Conservation (phyloP, 2,329 filamentous ascomycete species). For the Cladosporium colombiae region DNA sequence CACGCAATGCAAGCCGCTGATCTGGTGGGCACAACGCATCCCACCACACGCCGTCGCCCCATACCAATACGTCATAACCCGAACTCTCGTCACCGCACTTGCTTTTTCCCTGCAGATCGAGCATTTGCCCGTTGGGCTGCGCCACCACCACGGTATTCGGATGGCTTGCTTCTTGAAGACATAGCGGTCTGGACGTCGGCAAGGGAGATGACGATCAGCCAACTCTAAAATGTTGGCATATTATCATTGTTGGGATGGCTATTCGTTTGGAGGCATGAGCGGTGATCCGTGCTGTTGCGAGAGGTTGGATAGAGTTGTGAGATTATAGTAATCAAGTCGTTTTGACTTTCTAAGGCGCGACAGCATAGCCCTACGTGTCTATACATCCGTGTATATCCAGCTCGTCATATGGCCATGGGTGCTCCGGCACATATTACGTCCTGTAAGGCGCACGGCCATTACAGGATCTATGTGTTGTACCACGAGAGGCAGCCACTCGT, state of each 20-base stretch:
- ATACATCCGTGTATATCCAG: neutral
- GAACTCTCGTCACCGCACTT: neutral
- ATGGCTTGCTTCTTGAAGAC: neutral
- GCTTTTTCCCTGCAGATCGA: slow-evolving; percentile 5
- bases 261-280: neutral
- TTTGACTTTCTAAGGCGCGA: neutral
- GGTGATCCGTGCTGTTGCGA: neutral
- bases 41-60: neutral
- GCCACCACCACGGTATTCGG: neutral
- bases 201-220: neutral
- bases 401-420: neutral
- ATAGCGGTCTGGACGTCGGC: neutral
- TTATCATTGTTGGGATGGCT: neutral
- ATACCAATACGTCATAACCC: slow-evolving; percentile 2
- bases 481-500: neutral
- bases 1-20: neutral
- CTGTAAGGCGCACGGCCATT: neutral
- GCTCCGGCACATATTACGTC: neutral
- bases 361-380: neutral
- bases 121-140: slow-evolving; percentile 1
- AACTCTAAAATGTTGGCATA: neutral
- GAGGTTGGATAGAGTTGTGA: neutral
- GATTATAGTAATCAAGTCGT: neutral
- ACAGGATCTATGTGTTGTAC: neutral
- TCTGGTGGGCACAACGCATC: slow-evolving; percentile 2